Evolutionary conservation across 192 early-diverging fungal genomes (phyloP).

Genomic region (Coemansia sp.): DNA sequence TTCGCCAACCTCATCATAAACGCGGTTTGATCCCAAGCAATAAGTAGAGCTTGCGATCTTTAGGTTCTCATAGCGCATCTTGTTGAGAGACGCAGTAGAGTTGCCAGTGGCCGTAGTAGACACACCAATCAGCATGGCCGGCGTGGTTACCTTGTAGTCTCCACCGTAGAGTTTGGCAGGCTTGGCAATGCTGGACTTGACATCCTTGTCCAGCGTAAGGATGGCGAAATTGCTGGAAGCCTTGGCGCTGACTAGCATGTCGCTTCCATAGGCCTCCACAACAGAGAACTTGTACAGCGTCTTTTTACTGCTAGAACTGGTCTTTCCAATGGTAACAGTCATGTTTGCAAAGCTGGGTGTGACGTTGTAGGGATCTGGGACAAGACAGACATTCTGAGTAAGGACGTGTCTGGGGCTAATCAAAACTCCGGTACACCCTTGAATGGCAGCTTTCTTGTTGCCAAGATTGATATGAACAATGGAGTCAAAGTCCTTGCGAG

Average conservation of each 20-base stretch:
- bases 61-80: not conserved
- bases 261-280: not conserved
- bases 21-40: not conserved
- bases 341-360: not conserved
- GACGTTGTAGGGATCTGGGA: not conserved
- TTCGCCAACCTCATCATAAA: constrained; percentile 5
- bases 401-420: constrained; percentile 13
- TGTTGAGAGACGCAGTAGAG: not conserved
- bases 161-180: constrained; percentile 14
- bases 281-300: not conserved
- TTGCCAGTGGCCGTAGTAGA: not conserved
- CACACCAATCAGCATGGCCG: constrained; percentile 8
- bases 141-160: constrained; percentile 1
- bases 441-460: not conserved
- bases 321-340: constrained; percentile 4
- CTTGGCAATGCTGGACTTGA: not conserved
- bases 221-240: constrained; percentile 7
- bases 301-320: not conserved
- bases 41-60: not conserved
- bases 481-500: constrained; percentile 8
- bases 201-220: constrained; percentile 7
- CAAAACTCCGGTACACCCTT: constrained; percentile 15
- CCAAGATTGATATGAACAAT: not conserved
- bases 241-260: not conserved
- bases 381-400: not conserved